Evolutionary conservation across 176 grass and related monocot genomes (phyloP), one percentile per base, ranked within the genome.

Genomic region (Eragrostis curvula): DNA sequence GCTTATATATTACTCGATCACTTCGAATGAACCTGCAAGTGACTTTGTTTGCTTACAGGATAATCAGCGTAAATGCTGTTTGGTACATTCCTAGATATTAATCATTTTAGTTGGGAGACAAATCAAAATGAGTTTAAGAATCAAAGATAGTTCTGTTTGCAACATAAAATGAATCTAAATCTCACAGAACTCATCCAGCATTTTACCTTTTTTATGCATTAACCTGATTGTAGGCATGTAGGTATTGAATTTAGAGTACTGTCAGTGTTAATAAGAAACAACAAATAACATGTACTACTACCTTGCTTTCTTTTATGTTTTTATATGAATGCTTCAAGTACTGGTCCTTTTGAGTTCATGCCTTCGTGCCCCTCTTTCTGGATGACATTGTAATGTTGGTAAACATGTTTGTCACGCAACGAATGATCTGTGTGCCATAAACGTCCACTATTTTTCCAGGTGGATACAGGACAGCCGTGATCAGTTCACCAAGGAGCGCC

Each of bases 381-480:
- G 11, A 61, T 44, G 24, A 29, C 9, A 9, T 46, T 67, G 40
- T 21, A 53, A 21, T 58, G 58, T 2, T 11, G 20, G 27, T 60
- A 15, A 57, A 50, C 14, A 59, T 68, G 6, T 30, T 52, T 87
- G 53, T 1, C n/a, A 64, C 10, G 1, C 44, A n/a, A 27, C 20
- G 8, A 42, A 75, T 60, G 14, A 9, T 53, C 9, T 58, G 56
- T 58, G 41, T 66, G 56, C 60, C 40, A 69, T 88, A 75, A 85
- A 73, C 39, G 5, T 15, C 3, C 56, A 17, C 21, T 78, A 29
- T 29, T 77, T 18, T 81, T 53, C 32, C 84, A 97, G 96, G 87
- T 99, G 96, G 96, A 99, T 99, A 61, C 96, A 99, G 63, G 96
- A 99, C 58, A 99, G 96, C 83, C 93, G 96, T 82, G 96, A 99